Base-by-base conservation (phyloP, 352 stramenopile species). In the Poterioochromonas sp. region DNA sequence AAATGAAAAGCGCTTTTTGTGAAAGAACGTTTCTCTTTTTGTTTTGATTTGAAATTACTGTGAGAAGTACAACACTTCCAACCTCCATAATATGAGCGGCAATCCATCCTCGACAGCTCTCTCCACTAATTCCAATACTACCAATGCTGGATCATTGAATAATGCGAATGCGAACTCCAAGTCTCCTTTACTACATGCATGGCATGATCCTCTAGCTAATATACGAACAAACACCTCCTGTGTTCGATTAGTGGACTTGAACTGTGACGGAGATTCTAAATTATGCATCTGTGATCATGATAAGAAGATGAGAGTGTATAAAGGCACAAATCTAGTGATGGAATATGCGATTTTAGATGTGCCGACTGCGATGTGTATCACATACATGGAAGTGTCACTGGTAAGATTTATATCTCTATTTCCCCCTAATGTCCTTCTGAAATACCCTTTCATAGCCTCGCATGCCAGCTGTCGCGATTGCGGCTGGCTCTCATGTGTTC, bases 121-220 rank as follows among this genome's bases (percentile, higher is more conserved):
- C n/a, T n/a, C n/a, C n/a, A n/a, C n/a, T n/a, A n/a, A n/a, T n/a
- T n/a, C n/a, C n/a, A n/a, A n/a, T n/a, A n/a, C n/a, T n/a, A n/a
- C n/a, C n/a, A n/a, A n/a, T n/a, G n/a, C n/a, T n/a, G n/a, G n/a
- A n/a, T n/a, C n/a, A n/a, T n/a, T n/a, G n/a, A n/a, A n/a, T n/a
- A n/a, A n/a, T n/a, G n/a, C n/a, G n/a, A n/a, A n/a, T n/a, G n/a
- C n/a, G n/a, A n/a, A n/a, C n/a, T n/a, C n/a, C n/a, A 58, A 58
- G 26, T 58, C 47, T 58, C 90, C 89, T 44, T 94, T 90, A 89
- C 84, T 95, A 34, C 88, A 88, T 65, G 90, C 90, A 22, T 94
- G 93, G 78, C 85, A 93, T 84, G 93, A 95, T 83, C 88, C 89
- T 0, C 88, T 95, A n/a, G 90, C 90, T 54, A 88, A 88, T 0